Conservation (phyloP, 441 rosid species). For the Corymbia citriodora region DNA sequence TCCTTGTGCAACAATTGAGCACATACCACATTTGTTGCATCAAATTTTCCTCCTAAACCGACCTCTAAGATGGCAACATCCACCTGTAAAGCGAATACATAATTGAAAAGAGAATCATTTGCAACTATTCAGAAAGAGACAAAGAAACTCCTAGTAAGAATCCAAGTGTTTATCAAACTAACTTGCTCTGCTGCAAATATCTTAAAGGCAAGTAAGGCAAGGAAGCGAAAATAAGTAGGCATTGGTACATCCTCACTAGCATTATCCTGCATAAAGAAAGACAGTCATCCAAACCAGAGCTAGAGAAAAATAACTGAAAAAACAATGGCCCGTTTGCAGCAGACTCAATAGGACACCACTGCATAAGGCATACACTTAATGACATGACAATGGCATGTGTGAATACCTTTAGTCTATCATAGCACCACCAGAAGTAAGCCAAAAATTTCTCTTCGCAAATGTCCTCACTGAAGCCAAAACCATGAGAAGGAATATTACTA, state of each 20-base stretch:
- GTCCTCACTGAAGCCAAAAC: constrained; percentile 46
- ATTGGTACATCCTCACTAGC: constrained; percentile 71
- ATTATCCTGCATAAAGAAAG: constrained; percentile 51
- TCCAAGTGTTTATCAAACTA: background rate
- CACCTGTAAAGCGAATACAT: constrained; percentile 48
- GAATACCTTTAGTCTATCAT: constrained; percentile 76
- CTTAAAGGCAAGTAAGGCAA: constrained; percentile 90
- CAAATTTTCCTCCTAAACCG: constrained; percentile 92
- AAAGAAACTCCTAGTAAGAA: background rate
- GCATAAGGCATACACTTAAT: background rate
- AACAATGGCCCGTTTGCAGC: background rate
- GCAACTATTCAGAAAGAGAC: background rate
- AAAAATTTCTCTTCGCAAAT: constrained; percentile 85
- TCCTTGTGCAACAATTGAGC: constrained; percentile 5
- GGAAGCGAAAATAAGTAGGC: constrained; percentile 93
- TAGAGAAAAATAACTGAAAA: background rate
- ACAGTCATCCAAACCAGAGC: background rate
- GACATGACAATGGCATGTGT: background rate
- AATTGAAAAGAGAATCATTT: background rate
- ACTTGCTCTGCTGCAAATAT: constrained; percentile 95
- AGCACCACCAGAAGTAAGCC: constrained; percentile 99
- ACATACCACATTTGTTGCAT: constrained; percentile 93
- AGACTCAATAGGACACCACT: background rate
- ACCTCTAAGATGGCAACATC: constrained; percentile 97
- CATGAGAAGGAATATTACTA: background rate